Conservation (phyloP, 805 yeast genomes). For the Candida taoyuanica region DNA sequence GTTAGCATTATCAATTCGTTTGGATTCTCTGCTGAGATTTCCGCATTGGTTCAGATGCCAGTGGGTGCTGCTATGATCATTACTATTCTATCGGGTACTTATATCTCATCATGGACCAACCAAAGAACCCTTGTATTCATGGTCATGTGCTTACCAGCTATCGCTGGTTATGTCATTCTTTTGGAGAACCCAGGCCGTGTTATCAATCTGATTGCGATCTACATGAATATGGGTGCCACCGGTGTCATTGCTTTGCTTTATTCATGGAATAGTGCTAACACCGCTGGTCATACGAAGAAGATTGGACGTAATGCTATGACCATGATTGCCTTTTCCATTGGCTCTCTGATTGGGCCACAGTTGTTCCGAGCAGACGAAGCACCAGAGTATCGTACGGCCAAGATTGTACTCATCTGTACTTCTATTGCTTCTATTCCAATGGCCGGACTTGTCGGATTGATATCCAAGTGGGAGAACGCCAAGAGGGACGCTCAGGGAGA, state of each 20-base stretch:
- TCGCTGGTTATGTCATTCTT: constrained; percentile 45
- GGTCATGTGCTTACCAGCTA: constrained; percentile 41
- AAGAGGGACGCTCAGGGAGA: constrained; percentile 40
- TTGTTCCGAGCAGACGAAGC: constrained; percentile 47
- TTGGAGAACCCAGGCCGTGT: constrained; percentile 35
- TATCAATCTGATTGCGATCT: constrained; percentile 46
- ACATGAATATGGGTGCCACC: constrained; percentile 50
- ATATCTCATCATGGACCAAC: constrained; percentile 33
- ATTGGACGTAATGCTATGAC: constrained; percentile 49
- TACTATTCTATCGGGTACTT: constrained; percentile 36
- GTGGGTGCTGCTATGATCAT: constrained; percentile 47
- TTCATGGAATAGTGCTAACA: constrained; percentile 58
- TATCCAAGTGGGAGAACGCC: constrained; percentile 46
- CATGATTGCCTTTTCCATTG: constrained; percentile 54
- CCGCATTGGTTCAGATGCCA: constrained; percentile 52
- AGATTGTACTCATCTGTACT: constrained; percentile 49
- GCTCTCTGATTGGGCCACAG: constrained; percentile 62
- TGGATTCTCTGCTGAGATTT: constrained; percentile 38
- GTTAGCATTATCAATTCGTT: constrained; percentile 39
- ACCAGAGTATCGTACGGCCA: constrained; percentile 55
- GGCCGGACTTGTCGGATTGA: constrained; percentile 37
- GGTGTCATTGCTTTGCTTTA: constrained; percentile 54
- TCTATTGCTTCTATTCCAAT: constrained; percentile 43
- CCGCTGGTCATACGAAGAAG: constrained; percentile 59
- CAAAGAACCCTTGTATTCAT: constrained; percentile 34